Percentiles rank a stretch among this genome's conserved stretches.
Conservation (phyloP, 177 flowering plant species). For the Vitis hybrid region DNA sequence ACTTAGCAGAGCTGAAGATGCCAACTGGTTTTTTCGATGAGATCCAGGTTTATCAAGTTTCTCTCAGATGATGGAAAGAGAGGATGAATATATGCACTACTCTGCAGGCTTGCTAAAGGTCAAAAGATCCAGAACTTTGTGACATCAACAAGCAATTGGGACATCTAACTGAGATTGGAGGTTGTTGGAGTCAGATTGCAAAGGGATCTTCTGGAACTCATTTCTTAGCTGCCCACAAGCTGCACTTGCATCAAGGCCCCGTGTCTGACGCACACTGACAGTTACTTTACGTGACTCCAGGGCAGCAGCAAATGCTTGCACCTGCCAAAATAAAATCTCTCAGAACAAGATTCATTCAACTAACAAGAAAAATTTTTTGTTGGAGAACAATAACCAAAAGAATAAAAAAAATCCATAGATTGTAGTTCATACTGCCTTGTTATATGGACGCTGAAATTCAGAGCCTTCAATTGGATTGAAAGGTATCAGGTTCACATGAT, state of each 20-base stretch:
- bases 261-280: conserved; percentile 76
- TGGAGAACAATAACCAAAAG: neutral
- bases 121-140: neutral
- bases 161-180: conserved; percentile 23
- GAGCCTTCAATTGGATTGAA: conserved; percentile 92
- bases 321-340: conserved; percentile 33
- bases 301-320: conserved; percentile 70
- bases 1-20: no score
- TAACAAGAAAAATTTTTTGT: neutral
- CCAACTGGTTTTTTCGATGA: no score
- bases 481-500: conserved; percentile 94
- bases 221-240: conserved; percentile 98
- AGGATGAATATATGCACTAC: neutral
- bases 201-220: conserved; percentile 82
- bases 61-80: neutral
- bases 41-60: neutral
- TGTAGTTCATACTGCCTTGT: conserved; percentile 54
- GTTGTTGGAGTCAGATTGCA: conserved; percentile 27
- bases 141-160: conserved; percentile 40
- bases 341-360: neutral
- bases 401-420: neutral
- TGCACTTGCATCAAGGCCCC: conserved; percentile 95
- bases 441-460: conserved; percentile 77
- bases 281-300: conserved; percentile 83
- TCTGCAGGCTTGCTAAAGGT: neutral